Conservation (phyloP, 2,329 filamentous ascomycete genomes). For the Colletotrichum ledebouriae region DNA sequence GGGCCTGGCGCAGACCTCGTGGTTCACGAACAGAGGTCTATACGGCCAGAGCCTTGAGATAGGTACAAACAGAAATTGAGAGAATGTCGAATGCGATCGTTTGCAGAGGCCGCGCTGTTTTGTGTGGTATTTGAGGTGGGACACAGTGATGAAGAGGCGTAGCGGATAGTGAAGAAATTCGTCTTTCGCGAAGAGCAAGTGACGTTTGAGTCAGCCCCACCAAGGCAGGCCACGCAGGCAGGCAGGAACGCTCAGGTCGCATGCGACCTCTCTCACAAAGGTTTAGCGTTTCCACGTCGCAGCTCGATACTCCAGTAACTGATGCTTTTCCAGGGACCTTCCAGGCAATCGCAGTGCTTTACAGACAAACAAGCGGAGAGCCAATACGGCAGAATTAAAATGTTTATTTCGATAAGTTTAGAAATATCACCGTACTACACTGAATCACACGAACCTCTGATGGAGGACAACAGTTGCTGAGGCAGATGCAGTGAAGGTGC, state of each 20-base stretch:
- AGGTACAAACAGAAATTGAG: constrained; percentile 9
- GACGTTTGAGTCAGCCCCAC: constrained; percentile 44
- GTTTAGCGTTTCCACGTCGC: constrained; percentile 18
- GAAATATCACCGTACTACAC: not conserved
- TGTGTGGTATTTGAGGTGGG: not conserved
- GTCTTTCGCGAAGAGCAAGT: constrained; percentile 42
- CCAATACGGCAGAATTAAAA: not conserved
- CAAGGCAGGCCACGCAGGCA: constrained; percentile 26
- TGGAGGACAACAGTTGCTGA: not conserved
- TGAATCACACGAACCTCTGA: constrained; percentile 5
- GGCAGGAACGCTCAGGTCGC: constrained; percentile 36
- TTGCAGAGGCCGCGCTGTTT: constrained; percentile 11
- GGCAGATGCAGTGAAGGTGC: too few relatives aligned
- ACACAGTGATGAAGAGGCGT: constrained; percentile 11
- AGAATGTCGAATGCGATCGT: not conserved
- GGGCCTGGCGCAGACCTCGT: constrained; percentile 30
- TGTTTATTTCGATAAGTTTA: not conserved
- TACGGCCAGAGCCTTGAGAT: not conserved
- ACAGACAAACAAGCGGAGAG: not conserved
- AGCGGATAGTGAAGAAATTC: constrained; percentile 35
- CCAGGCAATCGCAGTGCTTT: constrained; percentile 10
- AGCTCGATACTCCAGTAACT: constrained; percentile 17
- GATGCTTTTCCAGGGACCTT: constrained; percentile 16
- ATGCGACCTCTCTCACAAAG: constrained; percentile 28
- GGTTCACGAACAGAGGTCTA: constrained; percentile 1